Percentiles rank a stretch among this genome's conserved stretches.
These are phyloP conservation scores for Themeda triandra DNA, from an alignment of 176 grass and related monocot genomes.

Conservation along the genomic window DNA sequence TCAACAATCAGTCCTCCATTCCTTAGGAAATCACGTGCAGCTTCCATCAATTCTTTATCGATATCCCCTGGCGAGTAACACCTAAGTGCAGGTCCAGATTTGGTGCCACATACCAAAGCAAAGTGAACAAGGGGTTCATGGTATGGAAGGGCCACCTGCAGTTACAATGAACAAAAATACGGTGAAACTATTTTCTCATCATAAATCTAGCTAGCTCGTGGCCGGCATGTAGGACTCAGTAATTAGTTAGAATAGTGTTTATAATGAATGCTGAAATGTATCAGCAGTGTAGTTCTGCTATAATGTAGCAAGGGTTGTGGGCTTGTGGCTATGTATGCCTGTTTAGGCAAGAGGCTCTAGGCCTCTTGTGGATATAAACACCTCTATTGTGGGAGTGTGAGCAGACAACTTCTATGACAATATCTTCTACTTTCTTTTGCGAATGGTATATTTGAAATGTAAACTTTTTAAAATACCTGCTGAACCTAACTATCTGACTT, in stretches of 20 bases:
- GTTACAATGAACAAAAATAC: slow-evolving; percentile 25
- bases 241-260: slow-evolving; percentile 21
- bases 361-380: neutral
- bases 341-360: neutral
- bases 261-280: neutral
- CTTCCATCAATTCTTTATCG: slow-evolving; percentile 88
- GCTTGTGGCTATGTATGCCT: neutral
- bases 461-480: neutral
- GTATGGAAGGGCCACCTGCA: slow-evolving; percentile 78
- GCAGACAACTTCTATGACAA: neutral
- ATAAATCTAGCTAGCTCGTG: neutral
- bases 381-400: no score
- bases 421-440: neutral
- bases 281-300: neutral
- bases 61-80: slow-evolving; percentile 94
- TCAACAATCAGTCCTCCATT: slow-evolving; percentile 78
- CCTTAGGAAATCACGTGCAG: slow-evolving; percentile 75
- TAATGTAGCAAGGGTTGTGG: neutral
- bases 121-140: slow-evolving; percentile 94
- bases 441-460: neutral
- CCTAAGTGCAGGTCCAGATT: slow-evolving; percentile 79
- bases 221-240: neutral
- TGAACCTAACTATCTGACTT: slow-evolving; percentile 4
- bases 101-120: slow-evolving; percentile 87
- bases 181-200: slow-evolving; percentile 4